Evolutionary conservation across 805 yeast species (phyloP).

Genomic region (Wickerhamomyces bisporus): DNA sequence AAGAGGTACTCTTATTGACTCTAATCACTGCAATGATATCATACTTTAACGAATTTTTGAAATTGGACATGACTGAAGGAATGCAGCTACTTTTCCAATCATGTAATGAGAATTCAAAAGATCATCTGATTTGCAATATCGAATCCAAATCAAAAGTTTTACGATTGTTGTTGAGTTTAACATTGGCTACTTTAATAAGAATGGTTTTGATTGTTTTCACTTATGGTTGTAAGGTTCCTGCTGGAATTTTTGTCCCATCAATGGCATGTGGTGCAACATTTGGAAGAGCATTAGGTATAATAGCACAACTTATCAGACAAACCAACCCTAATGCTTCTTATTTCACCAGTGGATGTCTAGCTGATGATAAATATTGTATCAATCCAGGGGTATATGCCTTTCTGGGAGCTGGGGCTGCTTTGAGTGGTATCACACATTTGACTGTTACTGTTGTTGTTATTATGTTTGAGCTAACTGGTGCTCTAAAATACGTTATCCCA

Average conservation of each 20-base stretch:
- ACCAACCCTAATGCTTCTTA: slow-evolving; percentile 30
- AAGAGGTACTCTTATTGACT: slow-evolving; percentile 69
- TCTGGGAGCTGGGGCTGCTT: slow-evolving; percentile 92
- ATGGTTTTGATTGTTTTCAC: slow-evolving; percentile 72
- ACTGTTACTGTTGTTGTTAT: slow-evolving; percentile 91
- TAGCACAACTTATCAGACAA: slow-evolving; percentile 49
- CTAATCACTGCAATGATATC: slow-evolving; percentile 68
- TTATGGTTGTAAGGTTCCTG: slow-evolving; percentile 91
- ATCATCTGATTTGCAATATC: slow-evolving; percentile 36
- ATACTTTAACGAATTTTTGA: slow-evolving; percentile 76
- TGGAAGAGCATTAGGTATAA: slow-evolving; percentile 80
- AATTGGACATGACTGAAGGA: slow-evolving; percentile 90
- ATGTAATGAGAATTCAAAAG: slow-evolving; percentile 46
- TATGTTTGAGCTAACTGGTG: slow-evolving; percentile 96
- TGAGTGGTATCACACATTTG: slow-evolving; percentile 90
- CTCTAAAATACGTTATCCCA: slow-evolving; percentile 84
- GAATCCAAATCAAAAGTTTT: slow-evolving; percentile 27
- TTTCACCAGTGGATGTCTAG: slow-evolving; percentile 33
- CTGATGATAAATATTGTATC: slow-evolving; percentile 49
- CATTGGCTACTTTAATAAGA: slow-evolving; percentile 68
- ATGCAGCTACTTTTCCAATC: slow-evolving; percentile 89
- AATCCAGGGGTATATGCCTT: slow-evolving; percentile 95
- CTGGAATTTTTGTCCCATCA: slow-evolving; percentile 96
- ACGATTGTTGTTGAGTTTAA: slow-evolving; percentile 44
- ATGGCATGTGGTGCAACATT: slow-evolving; percentile 96